A percentile compares a stretch with the other conserved stretches of the same genome.
Evolutionary conservation across 2,329 filamentous ascomycete species (phyloP).

Genomic region (Trichophyton rubrum): DNA sequence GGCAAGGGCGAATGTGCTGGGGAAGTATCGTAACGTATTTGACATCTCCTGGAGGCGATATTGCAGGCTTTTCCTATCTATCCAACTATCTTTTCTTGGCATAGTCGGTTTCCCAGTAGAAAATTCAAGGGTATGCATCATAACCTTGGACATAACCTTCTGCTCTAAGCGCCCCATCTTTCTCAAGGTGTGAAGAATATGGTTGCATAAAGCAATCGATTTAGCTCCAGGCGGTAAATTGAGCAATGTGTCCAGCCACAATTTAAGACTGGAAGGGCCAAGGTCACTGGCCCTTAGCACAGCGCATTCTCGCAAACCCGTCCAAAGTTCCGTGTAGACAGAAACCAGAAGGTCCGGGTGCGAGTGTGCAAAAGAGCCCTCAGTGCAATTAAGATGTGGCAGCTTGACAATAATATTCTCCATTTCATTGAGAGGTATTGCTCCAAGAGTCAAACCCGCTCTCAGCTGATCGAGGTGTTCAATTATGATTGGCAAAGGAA

Average conservation of each 20-base stretch:
- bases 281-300: conserved; percentile 25
- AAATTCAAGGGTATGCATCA: background rate
- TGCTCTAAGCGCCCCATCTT: background rate
- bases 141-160: background rate
- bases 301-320: conserved; percentile 25
- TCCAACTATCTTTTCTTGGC: background rate
- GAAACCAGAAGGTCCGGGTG: conserved; percentile 14
- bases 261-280: conserved; percentile 18
- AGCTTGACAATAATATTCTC: conserved; percentile 21
- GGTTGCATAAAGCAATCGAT: conserved; percentile 18
- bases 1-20: conserved; percentile 17
- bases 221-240: conserved; percentile 8
- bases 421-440: conserved; percentile 25
- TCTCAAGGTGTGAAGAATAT: conserved; percentile 17
- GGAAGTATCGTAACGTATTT: conserved; percentile 15
- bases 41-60: conserved; percentile 12
- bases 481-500: conserved; percentile 12
- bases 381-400: conserved; percentile 13
- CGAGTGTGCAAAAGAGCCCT: conserved; percentile 10
- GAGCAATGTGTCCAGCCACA: conserved; percentile 23
- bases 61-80: background rate
- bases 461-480: conserved; percentile 16
- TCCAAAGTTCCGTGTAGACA: conserved; percentile 25
- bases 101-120: background rate
- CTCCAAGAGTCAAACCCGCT: conserved; percentile 24